phyloP scores from a whole-genome alignment of 768 basidiomycete genomes.

The Collybiopsis confluens region DNA sequence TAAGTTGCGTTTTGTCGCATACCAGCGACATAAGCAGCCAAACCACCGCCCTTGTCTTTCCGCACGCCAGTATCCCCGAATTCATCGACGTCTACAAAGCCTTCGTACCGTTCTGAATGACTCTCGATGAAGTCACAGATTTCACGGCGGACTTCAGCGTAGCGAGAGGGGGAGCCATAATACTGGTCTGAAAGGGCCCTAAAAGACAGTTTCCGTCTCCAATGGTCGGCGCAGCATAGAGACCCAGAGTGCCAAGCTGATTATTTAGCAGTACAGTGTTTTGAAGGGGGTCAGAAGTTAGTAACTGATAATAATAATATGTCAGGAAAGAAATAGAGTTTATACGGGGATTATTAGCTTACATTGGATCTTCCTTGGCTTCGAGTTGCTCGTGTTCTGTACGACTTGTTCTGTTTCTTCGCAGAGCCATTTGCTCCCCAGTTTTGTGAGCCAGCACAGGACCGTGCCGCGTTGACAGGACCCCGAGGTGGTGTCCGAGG shows the following conservation, averaged over 20 bases:
- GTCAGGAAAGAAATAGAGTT: too few species aligned
- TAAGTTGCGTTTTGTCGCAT: constrained; percentile 55
- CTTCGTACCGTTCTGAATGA: constrained; percentile 71
- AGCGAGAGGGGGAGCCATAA: constrained; percentile 68
- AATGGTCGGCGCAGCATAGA: constrained; percentile 83
- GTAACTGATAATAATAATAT: constrained; percentile 29
- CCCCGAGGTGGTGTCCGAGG: too few species aligned
- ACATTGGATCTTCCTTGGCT: constrained; percentile 6
- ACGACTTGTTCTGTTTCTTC: constrained; percentile 8
- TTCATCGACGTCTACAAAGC: constrained; percentile 68
- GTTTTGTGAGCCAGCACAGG: background rate
- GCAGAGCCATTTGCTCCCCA: constrained; percentile 7
- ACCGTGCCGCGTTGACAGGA: too few species aligned
- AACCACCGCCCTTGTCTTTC: constrained; percentile 6
- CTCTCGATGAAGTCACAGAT: constrained; percentile 80
- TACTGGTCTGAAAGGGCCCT: constrained; percentile 87
- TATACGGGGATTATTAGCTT: too few species aligned
- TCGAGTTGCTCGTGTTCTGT: constrained; percentile 5
- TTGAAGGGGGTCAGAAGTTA: constrained; percentile 56
- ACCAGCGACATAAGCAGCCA: constrained; percentile 7
- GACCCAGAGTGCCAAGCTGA: constrained; percentile 73
- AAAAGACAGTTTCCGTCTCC: constrained; percentile 96
- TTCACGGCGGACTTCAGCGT: constrained; percentile 63
- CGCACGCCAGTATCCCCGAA: constrained; percentile 10
- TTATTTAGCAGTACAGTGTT: constrained; percentile 63